Evolutionary conservation across 768 basidiomycete genomes (phyloP).

Genomic region (Clavaria fumosa): DNA sequence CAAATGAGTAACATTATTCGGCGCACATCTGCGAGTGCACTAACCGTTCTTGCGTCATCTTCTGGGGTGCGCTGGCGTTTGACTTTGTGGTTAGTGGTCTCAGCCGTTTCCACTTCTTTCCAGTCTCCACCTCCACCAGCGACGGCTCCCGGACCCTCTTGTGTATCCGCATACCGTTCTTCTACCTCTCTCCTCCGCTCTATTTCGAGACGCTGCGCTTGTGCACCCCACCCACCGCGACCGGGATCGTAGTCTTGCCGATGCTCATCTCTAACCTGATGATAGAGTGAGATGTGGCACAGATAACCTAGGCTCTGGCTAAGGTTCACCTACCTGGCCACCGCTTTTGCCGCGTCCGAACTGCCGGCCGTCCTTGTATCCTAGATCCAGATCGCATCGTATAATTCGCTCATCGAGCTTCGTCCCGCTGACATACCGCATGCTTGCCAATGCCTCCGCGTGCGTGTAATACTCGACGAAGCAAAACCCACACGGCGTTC

Average conservation of each 20-base stretch:
- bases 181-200: constrained; percentile 72
- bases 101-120: constrained; percentile 45
- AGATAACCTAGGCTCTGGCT: background rate
- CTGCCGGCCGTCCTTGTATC: constrained; percentile 92
- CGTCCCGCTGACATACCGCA: constrained; percentile 93
- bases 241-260: constrained; percentile 95
- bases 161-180: constrained; percentile 71
- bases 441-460: constrained; percentile 78
- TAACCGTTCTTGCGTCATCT: constrained; percentile 56
- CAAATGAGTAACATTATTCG: background rate
- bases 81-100: constrained; percentile 23
- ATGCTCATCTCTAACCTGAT: constrained; percentile 69
- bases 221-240: constrained; percentile 88
- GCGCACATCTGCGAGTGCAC: constrained; percentile 13
- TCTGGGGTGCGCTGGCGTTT: constrained; percentile 69
- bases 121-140: constrained; percentile 79
- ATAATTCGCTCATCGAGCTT: constrained; percentile 98
- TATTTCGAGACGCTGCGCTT: constrained; percentile 56
- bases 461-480: constrained; percentile 96
- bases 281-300: background rate
- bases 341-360: constrained; percentile 96
- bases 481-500: constrained; percentile 89
- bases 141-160: constrained; percentile 66
- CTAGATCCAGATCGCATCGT: constrained; percentile 92
- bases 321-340: constrained; percentile 51